These are phyloP conservation scores for Patellifolia procumbens DNA, from an alignment of 179 eudicot genomes.

Conservation along the genomic window DNA sequence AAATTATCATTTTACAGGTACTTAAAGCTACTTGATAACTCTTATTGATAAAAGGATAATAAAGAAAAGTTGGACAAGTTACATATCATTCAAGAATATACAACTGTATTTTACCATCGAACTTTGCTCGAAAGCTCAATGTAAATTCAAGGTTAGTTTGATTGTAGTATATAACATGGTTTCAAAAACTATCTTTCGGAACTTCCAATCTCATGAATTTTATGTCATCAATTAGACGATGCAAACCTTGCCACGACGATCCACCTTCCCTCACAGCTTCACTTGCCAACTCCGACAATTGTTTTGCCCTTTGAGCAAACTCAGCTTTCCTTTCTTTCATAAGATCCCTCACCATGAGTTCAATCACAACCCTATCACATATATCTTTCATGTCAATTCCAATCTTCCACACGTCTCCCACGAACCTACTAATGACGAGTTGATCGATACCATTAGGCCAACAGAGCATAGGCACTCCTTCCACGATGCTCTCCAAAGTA, in stretches of 20 bases:
- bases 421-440: not conserved
- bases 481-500: slow-evolving; percentile 2
- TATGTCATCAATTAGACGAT: slow-evolving; percentile 36
- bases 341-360: not conserved
- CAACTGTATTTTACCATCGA: not conserved
- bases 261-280: slow-evolving; percentile 35
- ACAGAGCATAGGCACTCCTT: slow-evolving; percentile 9
- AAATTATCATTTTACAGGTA: too few species aligned
- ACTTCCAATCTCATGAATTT: slow-evolving; percentile 29
- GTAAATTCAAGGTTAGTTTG: not conserved
- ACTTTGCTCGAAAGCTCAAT: not conserved
- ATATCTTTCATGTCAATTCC: slow-evolving; percentile 21
- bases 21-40: too few species aligned
- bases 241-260: slow-evolving; percentile 31
- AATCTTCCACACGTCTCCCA: slow-evolving; percentile 4
- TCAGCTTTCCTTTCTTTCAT: not conserved
- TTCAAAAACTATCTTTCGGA: not conserved
- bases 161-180: not conserved
- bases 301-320: slow-evolving; percentile 15
- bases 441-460: slow-evolving; percentile 8
- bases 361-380: not conserved
- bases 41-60: too few species aligned
- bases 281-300: slow-evolving; percentile 25
- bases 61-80: not conserved
- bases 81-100: not conserved